These are phyloP conservation scores for Whalleya microplaca DNA, from an alignment of 2,329 filamentous ascomycete genomes.

Conservation along the genomic window DNA sequence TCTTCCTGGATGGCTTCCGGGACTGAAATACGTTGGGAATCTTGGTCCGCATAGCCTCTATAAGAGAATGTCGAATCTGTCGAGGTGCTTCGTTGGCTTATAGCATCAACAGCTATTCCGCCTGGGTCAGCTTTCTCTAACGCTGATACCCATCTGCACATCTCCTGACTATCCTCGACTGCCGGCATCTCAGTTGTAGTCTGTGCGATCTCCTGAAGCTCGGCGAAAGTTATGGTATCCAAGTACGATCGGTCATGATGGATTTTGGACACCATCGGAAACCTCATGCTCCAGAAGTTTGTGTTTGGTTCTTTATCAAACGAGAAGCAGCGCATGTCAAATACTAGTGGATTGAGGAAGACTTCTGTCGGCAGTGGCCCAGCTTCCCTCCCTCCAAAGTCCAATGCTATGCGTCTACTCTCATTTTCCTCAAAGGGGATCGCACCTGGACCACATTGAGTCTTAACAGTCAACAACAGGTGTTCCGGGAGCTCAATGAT, in stretches of 20 bases:
- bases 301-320: conserved; percentile 75
- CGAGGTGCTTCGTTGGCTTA: conserved; percentile 49
- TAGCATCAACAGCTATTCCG: conserved; percentile 45
- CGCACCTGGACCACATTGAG: conserved; percentile 48
- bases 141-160: conserved; percentile 61
- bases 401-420: conserved; percentile 49
- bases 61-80: conserved; percentile 32
- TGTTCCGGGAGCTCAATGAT: conserved; percentile 59
- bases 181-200: conserved; percentile 54
- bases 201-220: conserved; percentile 69
- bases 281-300: conserved; percentile 74
- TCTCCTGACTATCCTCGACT: conserved; percentile 62
- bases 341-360: conserved; percentile 74
- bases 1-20: neutral
- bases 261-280: conserved; percentile 75
- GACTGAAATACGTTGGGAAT: neutral
- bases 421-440: conserved; percentile 44
- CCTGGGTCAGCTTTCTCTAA: conserved; percentile 60
- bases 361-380: conserved; percentile 51
- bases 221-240: conserved; percentile 70
- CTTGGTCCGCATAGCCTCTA: neutral
- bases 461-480: conserved; percentile 55
- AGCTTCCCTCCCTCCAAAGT: conserved; percentile 49
- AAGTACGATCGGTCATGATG: conserved; percentile 74
- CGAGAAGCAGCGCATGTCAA: conserved; percentile 79